Evolutionary conservation across 2,329 filamentous ascomycete species (phyloP).

Genomic region (Zymoseptoria passerinii): DNA sequence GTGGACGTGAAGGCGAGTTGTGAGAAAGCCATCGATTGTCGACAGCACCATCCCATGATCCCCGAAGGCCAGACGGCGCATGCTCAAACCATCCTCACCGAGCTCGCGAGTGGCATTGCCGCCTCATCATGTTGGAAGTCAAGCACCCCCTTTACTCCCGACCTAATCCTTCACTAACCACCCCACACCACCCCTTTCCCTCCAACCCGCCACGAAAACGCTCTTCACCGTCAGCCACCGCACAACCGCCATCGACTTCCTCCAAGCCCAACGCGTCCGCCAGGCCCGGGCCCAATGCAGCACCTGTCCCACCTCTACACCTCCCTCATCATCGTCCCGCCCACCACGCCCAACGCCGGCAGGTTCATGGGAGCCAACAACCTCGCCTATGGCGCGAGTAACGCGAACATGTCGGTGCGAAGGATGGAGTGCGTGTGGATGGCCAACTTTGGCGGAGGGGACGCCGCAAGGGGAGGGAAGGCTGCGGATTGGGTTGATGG

Average conservation of each 20-base stretch:
- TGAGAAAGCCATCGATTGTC: constrained; percentile 50
- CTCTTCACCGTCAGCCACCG: constrained; percentile 57
- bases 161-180: background rate
- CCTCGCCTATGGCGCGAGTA: constrained; percentile 54
- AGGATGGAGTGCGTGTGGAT: constrained; percentile 64
- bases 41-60: constrained; percentile 59
- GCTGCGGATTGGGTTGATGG: constrained; percentile 47
- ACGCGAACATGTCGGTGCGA: constrained; percentile 63
- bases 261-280: constrained; percentile 66
- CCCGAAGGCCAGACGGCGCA: constrained; percentile 68
- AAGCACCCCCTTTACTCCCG: constrained; percentile 42
- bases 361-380: constrained; percentile 56
- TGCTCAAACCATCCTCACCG: constrained; percentile 65
- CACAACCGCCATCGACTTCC: constrained; percentile 59
- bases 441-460: constrained; percentile 66
- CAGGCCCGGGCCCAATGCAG: constrained; percentile 64
- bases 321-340: constrained; percentile 69
- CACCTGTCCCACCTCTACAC: constrained; percentile 66
- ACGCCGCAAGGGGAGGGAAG: constrained; percentile 45
- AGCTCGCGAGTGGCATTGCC: constrained; percentile 49
- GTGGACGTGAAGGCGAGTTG: constrained; percentile 55
- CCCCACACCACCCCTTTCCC: background rate
- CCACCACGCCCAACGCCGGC: constrained; percentile 66
- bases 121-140: constrained; percentile 39
- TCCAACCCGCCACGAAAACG: constrained; percentile 52